phyloP scores from a whole-genome alignment of 2,329 filamentous ascomycete species.

The Allantophomopsis lycopodina region DNA sequence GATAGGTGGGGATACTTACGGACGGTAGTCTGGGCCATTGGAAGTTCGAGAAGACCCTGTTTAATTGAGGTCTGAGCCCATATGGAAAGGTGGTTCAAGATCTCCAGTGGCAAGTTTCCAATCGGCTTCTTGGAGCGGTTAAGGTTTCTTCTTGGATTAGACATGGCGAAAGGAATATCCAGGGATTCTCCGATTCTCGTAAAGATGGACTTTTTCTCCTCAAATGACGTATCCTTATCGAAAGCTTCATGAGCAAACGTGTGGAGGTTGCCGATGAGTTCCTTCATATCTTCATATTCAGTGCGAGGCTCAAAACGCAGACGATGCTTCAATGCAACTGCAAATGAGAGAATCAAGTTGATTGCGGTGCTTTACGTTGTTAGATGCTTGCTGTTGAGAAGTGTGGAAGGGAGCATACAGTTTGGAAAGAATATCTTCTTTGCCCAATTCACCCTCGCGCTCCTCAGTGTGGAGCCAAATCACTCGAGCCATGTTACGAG shows the following conservation, averaged over 20 bases:
- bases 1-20: slow-evolving; percentile 9
- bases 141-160: slow-evolving; percentile 65
- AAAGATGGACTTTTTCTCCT: slow-evolving; percentile 22
- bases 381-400: no score
- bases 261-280: slow-evolving; percentile 57
- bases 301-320: slow-evolving; percentile 74
- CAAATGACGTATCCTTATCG: slow-evolving; percentile 23
- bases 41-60: slow-evolving; percentile 19
- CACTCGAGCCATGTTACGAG: slow-evolving; percentile 55
- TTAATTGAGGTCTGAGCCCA: slow-evolving; percentile 10
- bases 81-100: slow-evolving; percentile 54
- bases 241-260: slow-evolving; percentile 52
- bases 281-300: slow-evolving; percentile 59
- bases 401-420: slow-evolving; percentile 21
- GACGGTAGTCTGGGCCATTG: no score
- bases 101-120: slow-evolving; percentile 74
- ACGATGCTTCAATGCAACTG: slow-evolving; percentile 68
- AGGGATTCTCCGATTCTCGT: slow-evolving; percentile 60
- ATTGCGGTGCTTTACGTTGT: slow-evolving; percentile 26
- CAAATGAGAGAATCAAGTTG: slow-evolving; percentile 66
- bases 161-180: slow-evolving; percentile 61
- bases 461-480: slow-evolving; percentile 71
- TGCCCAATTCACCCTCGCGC: slow-evolving; percentile 38
- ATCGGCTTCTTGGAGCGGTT: slow-evolving; percentile 61
- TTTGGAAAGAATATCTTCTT: slow-evolving; percentile 58